Conservation (phyloP, 108 stramenopile species). For the Bacterosira constricta region DNA sequence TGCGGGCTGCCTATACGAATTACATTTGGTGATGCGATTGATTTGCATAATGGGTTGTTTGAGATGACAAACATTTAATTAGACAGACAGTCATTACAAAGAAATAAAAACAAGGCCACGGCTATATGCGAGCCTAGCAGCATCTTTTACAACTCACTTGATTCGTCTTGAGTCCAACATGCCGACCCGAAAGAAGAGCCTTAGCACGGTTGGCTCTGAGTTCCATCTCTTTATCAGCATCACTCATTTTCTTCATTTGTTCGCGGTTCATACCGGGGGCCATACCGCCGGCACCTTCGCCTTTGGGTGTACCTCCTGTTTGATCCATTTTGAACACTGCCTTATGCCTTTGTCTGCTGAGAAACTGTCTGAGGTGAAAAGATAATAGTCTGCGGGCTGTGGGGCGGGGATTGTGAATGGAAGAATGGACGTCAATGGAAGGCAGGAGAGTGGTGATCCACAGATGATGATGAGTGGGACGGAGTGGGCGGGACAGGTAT, state of each 20-base stretch:
- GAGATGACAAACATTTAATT: background rate
- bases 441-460: too few species aligned
- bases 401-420: too few species aligned
- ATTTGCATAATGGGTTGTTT: background rate
- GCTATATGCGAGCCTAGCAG: background rate
- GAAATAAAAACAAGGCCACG: background rate
- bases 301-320: background rate
- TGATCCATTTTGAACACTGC: too few species aligned
- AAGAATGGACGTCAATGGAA: too few species aligned
- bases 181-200: slow-evolving; percentile 79
- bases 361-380: too few species aligned
- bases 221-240: slow-evolving; percentile 92
- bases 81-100: too few species aligned
- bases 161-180: slow-evolving; percentile 71
- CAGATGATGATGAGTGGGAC: too few species aligned
- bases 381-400: too few species aligned
- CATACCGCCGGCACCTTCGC: background rate
- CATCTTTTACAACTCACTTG: slow-evolving; percentile 57
- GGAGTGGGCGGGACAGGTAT: too few species aligned
- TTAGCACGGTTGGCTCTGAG: slow-evolving; percentile 88
- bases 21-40: background rate
- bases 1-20: slow-evolving; percentile 64
- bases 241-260: slow-evolving; percentile 65
- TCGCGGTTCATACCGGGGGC: slow-evolving; percentile 16
- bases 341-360: too few species aligned